Evolutionary conservation across 345 rosid genomes (phyloP).

Genomic region (Hibiscus syriacus): DNA sequence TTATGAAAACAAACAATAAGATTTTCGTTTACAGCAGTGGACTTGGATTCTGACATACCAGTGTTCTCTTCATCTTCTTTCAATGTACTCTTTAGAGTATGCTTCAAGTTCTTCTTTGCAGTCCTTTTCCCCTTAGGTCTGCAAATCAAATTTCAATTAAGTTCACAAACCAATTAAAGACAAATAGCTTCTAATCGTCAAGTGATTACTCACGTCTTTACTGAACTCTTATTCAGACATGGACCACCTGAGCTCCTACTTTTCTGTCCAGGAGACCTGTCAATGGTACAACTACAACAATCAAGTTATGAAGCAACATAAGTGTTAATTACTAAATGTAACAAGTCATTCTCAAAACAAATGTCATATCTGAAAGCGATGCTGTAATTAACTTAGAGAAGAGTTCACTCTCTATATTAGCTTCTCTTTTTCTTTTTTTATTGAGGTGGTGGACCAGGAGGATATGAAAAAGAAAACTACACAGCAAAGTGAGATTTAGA

Average conservation of each 20-base stretch:
- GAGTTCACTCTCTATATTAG: no score
- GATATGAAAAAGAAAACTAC: no score
- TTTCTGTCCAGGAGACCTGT: constrained; percentile 48
- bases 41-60: constrained; percentile 36
- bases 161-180: constrained; percentile 3
- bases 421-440: no score
- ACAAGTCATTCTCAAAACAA: neutral
- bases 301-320: constrained; percentile 7
- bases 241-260: constrained; percentile 27
- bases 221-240: constrained; percentile 35
- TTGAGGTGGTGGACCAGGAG: no score
- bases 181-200: neutral
- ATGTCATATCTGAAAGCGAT: neutral
- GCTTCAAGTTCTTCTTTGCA: constrained; percentile 56
- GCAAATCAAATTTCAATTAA: constrained; percentile 11
- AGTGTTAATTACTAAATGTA: neutral
- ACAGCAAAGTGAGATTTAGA: neutral
- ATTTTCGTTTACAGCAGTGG: constrained; percentile 18
- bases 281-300: constrained; percentile 27
- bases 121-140: constrained; percentile 83
- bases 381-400: no score
- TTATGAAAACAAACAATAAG: constrained; percentile 8
- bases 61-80: constrained; percentile 31
- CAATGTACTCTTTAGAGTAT: constrained; percentile 14
- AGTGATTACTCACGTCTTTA: constrained; percentile 41